Percentiles rank a stretch among this genome's conserved stretches.
phyloP scores from a whole-genome alignment of 2,329 filamentous ascomycete genomes.

The Colletotrichum sp. region DNA sequence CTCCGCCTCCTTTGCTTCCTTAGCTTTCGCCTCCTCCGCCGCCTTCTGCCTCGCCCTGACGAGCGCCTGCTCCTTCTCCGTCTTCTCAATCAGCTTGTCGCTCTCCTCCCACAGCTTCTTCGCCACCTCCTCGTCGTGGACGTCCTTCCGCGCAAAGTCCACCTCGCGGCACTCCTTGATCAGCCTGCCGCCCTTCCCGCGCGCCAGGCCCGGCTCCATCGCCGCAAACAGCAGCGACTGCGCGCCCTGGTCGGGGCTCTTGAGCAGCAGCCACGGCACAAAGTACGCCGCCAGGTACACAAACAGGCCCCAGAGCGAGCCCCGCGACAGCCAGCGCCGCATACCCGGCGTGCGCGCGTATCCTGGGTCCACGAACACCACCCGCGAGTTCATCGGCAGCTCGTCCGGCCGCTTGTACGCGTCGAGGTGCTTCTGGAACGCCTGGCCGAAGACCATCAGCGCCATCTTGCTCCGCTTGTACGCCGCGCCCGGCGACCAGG shows the following conservation, averaged over 20 bases:
- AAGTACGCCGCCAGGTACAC: conserved; percentile 81
- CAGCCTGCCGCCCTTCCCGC: conserved; percentile 66
- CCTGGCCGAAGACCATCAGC: conserved; percentile 85
- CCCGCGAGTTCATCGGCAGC: conserved; percentile 80
- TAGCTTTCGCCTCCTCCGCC: conserved; percentile 34
- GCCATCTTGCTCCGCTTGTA: conserved; percentile 77
- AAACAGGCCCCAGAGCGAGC: conserved; percentile 79
- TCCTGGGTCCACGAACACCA: conserved; percentile 88
- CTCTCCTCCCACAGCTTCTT: conserved; percentile 91
- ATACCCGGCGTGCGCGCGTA: conserved; percentile 85
- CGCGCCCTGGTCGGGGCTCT: conserved; percentile 81
- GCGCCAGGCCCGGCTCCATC: conserved; percentile 77
- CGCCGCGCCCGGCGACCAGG: conserved; percentile 60
- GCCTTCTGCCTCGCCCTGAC: conserved; percentile 49
- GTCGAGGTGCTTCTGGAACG: conserved; percentile 92
- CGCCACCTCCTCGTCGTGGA: conserved; percentile 78
- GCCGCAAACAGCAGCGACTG: conserved; percentile 86
- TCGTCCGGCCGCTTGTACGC: conserved; percentile 84
- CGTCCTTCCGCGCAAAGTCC: conserved; percentile 72
- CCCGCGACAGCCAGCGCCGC: conserved; percentile 84
- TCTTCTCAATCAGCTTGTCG: conserved; percentile 80
- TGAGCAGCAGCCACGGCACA: conserved; percentile 86
- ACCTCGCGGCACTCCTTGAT: conserved; percentile 90
- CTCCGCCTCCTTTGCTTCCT: conserved; percentile 34
- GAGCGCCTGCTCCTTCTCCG: conserved; percentile 79